phyloP scores from a whole-genome alignment of 2,329 filamentous ascomycete species.

The Alternaria panax region DNA sequence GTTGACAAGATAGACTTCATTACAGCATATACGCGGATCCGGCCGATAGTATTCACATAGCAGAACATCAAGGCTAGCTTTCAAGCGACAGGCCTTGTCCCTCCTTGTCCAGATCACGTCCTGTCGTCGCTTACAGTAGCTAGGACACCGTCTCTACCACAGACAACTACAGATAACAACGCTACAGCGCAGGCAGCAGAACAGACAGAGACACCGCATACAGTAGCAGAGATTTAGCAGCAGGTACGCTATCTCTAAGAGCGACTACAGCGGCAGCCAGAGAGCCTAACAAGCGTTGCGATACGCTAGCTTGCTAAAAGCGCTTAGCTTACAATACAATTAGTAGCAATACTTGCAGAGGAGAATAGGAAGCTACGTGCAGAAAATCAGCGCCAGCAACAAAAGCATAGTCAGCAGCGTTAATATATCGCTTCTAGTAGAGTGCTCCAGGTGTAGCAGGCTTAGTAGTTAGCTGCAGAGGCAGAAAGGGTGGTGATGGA shows the following conservation, averaged over 20 bases:
- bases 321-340: neutral
- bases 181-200: neutral
- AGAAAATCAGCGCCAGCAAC: neutral
- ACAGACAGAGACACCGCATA: neutral
- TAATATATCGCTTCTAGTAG: neutral
- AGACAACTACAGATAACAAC: neutral
- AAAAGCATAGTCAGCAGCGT: neutral
- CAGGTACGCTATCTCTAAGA: no score
- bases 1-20: constrained; percentile 1
- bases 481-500: neutral
- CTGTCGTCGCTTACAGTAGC: constrained; percentile 9
- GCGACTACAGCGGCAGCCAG: neutral
- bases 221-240: neutral
- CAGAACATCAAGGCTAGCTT: constrained; percentile 1
- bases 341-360: neutral
- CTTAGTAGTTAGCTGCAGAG: neutral
- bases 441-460: neutral
- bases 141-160: constrained; percentile 22
- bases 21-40: neutral
- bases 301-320: neutral
- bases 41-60: neutral
- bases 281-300: neutral
- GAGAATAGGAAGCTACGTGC: neutral
- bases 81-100: constrained; percentile 23
- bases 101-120: constrained; percentile 18